Percentiles rank a stretch among this genome's conserved stretches.
Conservation (phyloP, 768 basidiomycete species). For the Roridomyces roridus region DNA sequence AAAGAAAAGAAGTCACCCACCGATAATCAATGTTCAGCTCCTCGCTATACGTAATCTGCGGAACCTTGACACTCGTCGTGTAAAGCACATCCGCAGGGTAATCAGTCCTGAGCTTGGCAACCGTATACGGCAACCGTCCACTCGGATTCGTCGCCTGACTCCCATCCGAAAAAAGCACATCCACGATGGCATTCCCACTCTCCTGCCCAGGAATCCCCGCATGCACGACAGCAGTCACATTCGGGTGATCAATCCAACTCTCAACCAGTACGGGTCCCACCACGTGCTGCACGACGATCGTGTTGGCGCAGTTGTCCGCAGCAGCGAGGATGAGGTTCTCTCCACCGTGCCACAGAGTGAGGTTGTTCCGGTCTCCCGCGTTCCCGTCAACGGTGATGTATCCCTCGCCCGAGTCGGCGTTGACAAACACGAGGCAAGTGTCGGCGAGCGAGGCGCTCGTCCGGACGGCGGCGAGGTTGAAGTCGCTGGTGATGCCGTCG, state of each 20-base stretch:
- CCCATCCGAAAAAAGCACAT: constrained; percentile 62
- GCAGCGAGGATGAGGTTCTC: constrained; percentile 50
- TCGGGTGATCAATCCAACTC: constrained; percentile 68
- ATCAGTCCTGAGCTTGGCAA: constrained; percentile 57
- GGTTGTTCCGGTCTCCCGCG: constrained; percentile 34
- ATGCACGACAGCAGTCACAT: constrained; percentile 47
- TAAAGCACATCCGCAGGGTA: constrained; percentile 42
- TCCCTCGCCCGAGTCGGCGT: constrained; percentile 49
- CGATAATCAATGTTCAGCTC: constrained; percentile 37
- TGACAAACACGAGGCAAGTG: constrained; percentile 36
- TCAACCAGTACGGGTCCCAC: constrained; percentile 65
- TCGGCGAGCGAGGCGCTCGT: constrained; percentile 31
- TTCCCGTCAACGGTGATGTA: constrained; percentile 48
- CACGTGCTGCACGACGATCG: constrained; percentile 65
- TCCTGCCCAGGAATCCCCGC: constrained; percentile 64
- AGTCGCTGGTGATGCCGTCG: constrained; percentile 35
- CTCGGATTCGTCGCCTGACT: constrained; percentile 49
- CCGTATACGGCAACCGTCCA: constrained; percentile 57
- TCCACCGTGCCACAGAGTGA: constrained; percentile 47
- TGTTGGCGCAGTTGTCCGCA: constrained; percentile 59
- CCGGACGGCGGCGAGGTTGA: constrained; percentile 30
- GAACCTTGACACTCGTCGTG: background rate
- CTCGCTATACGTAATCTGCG: constrained; percentile 20
- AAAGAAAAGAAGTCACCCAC: constrained; percentile 15
- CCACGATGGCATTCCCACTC: constrained; percentile 61